Evolutionary conservation across 768 basidiomycete genomes (phyloP), one percentile per base, ranked within the genome.

Genomic region (Russula vinacea): DNA sequence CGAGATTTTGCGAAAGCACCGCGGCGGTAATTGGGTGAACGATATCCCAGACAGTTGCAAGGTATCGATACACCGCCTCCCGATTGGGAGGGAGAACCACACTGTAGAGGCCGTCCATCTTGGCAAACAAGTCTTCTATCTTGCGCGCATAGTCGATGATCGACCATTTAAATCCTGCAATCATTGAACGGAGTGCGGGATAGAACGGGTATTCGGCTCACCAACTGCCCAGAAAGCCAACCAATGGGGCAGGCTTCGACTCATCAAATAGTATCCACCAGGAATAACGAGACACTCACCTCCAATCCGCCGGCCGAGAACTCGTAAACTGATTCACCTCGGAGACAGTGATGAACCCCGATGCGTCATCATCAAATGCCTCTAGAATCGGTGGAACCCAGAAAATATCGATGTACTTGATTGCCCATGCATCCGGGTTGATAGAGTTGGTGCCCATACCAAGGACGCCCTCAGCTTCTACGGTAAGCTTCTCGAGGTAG

Each of bases 331-430:
- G 14, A 17, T 60, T 60, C 51, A 60, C 32, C 40, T 60, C 59
- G 2, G 62, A 22, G 29, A 76, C 67, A 1, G 72, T 73, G 55
- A 73, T 71, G 61, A 71, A 76, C 2, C 76, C 75, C 0, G 74
- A 75, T 1, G 71, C 70, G 51, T 77, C 74, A 32, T 74, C 71
- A 56, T 77, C 75, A 45, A 76, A 69, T 6, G 74, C 74, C 56
- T 76, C 76, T 47, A 70, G 57, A 11, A 74, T 72, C 2, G 69
- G 64, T 54, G 69, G 70, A 6, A 73, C 29, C 33, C 68, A 61
- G 16, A 56, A 65, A 6, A 71, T 54, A 45, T 65, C 67, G 47
- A 75, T 52, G 33, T 39, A 67, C 40, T 69, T 64, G n/a, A 76
- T 59, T 16, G 73, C 72, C 74, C 74, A 76, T 2, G 66, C 62